phyloP scores from a whole-genome alignment of 495 filamentous ascomycete genomes.

The Trichoderma parareesei region DNA sequence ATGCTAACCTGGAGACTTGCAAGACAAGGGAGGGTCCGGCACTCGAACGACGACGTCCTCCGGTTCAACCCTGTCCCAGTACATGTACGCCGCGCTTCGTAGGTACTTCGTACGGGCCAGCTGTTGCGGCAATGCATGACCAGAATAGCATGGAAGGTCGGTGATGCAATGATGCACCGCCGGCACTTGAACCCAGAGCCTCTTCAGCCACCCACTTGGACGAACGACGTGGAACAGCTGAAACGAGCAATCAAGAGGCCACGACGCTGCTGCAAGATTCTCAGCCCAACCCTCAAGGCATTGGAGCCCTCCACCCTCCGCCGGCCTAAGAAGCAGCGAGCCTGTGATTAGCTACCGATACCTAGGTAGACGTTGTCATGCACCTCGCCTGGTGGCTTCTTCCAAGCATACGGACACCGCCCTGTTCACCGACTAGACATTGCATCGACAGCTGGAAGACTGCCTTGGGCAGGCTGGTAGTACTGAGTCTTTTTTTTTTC shows the following conservation, averaged over 20 bases:
- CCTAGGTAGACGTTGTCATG: neutral
- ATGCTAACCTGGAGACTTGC: no score
- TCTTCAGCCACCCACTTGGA: neutral
- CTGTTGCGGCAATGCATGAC: neutral
- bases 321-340: neutral
- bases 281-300: neutral
- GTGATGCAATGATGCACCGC: neutral
- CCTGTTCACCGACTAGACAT: neutral
- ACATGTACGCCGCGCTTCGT: neutral
- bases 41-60: no score
- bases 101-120: neutral
- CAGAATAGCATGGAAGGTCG: neutral
- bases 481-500: neutral
- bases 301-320: neutral
- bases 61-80: neutral
- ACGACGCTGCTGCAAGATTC: conserved; percentile 6
- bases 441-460: neutral
- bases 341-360: conserved; percentile 1
- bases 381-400: neutral
- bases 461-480: neutral
- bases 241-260: neutral
- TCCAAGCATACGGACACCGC: neutral
- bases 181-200: neutral
- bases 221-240: neutral
- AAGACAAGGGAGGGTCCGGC: no score